Base-by-base conservation (phyloP, 768 basidiomycete genomes). In the Podaxis sp. region DNA sequence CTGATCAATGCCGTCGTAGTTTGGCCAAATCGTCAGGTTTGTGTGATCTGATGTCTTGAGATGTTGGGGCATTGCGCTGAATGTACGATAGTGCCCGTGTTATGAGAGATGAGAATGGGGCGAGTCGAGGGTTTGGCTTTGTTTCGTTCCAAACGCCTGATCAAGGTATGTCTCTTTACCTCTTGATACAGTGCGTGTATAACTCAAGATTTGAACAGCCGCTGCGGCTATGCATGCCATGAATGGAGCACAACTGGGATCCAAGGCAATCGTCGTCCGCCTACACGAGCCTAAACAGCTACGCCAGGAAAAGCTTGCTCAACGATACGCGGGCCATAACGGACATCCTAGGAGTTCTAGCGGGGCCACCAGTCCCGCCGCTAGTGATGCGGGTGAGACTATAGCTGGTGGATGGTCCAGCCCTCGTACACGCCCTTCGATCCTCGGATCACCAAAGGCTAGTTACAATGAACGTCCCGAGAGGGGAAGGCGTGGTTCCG, bases 231-330 rank as follows among this genome's bases (percentile, higher is more conserved):
- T 95, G 81, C 84, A 85, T 57, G 83, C 78, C 9, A 95, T 96
- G 93, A 93, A 96, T 61, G 92, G 93, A 15, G 72, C 76, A 13
- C 76, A 83, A 28, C 63, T 96, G 28, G 92, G 91, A 33, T 76
- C 81, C 13, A 93, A 95, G 71, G 86, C 90, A 59, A 81, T 96
- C 42, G 89, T 92, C 1, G 95, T 96, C 28, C 85, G 95, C 46
- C 76, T 96, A 57, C 93, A 96, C 67, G 95, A 96, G 74, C 94
- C 93, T 8, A 95, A 94, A 72, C 91, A 93, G 71, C 75, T 95
- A n/a, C 84, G 95, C 22, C 90, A 94, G 71, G 92, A 93, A 76
- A 94, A 95, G 67, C 80, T 95, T 8, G 92, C 92, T 13, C 88
- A 89, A 61, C 82, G 92, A n/a, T 93, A 91, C 68, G 61, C 54